Evolutionary conservation across 2,329 filamentous ascomycete species (phyloP), one percentile per base, ranked within the genome.

Genomic region (Hypoxylon rubiginosum): DNA sequence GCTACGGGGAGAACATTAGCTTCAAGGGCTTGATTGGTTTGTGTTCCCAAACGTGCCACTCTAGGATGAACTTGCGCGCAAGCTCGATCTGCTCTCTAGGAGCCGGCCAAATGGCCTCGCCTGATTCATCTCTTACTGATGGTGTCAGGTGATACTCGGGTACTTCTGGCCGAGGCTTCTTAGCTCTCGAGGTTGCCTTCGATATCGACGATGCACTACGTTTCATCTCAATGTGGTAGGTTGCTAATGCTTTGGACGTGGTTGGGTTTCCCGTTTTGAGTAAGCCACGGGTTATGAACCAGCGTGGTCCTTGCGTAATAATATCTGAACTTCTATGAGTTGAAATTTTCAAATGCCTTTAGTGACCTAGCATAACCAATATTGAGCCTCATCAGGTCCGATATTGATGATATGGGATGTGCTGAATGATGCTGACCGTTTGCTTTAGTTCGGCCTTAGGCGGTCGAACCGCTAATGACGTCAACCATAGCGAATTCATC

Each of bases 41-140:
- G 45, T 3, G 45, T 45, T 48, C 32, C 11, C 49, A 8, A 21
- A 72, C 77, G 54, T 77, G 86, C 88, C 88, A 90, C 75, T 88
- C 82, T 49, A 74, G 78, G 54, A 91, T 87, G 53, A 90, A 87
- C 1, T 76, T 71, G 54, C 86, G 81, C 2, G 89, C 89, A 7
- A 77, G 76, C 9, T 85, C 78, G 36, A 91, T 86, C 58, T 90
- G 85, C 10, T 76, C 75, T 54, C 75, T 76, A 1, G 88, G 85
- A 0, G 89, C 89, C 2, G 90, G 90, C 90, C 89, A 91, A 51
- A 90, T 80, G 1, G 82, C 77, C 9, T 80, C 78, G 1, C 86
- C 87, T 17, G 78, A 69, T 0, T 79, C 78, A 64, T 84, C 82
- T 57, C 74, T 75, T 32, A 79, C 53, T 2, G 80, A 80, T 3